Conservation (phyloP, 352 stramenopile genomes). For the Globisporangium parvum region DNA sequence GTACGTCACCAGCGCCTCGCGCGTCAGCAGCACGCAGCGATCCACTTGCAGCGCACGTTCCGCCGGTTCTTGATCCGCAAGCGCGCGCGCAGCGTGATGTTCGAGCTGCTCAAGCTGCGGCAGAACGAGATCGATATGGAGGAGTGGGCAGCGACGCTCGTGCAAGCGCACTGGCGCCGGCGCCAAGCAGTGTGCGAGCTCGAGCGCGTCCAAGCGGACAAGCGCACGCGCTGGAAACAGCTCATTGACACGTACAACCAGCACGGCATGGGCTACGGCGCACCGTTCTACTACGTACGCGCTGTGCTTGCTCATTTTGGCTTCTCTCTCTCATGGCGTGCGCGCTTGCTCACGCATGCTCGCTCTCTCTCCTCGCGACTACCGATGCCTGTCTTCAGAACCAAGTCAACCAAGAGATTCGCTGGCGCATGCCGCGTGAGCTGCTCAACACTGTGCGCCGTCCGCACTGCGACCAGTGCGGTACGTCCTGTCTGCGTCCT, state of each 20-base stretch:
- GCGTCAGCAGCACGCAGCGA: conserved; percentile 24
- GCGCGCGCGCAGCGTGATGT: conserved; percentile 37
- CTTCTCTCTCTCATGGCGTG: not conserved
- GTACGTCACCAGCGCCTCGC: conserved; percentile 26
- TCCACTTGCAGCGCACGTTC: conserved; percentile 40
- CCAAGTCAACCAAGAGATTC: conserved; percentile 87
- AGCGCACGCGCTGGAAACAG: conserved; percentile 88
- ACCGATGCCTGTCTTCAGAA: conserved; percentile 50
- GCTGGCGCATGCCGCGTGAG: conserved; percentile 87
- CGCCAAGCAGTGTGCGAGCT: conserved; percentile 29
- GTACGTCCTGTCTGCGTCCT: conserved; percentile 22
- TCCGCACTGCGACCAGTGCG: conserved; percentile 86
- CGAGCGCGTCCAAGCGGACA: conserved; percentile 23
- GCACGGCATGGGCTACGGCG: conserved; percentile 53
- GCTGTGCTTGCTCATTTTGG: not conserved
- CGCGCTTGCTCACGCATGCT: conserved; percentile 1
- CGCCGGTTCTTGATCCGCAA: conserved; percentile 39
- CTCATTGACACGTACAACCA: conserved; percentile 83
- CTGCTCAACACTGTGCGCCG: conserved; percentile 73
- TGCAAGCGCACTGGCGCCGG: conserved; percentile 65
- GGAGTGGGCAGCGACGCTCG: conserved; percentile 54
- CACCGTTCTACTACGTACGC: conserved; percentile 90
- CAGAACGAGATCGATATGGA: conserved; percentile 54
- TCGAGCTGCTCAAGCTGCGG: conserved; percentile 32
- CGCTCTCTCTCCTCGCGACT: not conserved